phyloP scores from a whole-genome alignment of 208 protist genomes.

The Wallacemonas sp. region DNA sequence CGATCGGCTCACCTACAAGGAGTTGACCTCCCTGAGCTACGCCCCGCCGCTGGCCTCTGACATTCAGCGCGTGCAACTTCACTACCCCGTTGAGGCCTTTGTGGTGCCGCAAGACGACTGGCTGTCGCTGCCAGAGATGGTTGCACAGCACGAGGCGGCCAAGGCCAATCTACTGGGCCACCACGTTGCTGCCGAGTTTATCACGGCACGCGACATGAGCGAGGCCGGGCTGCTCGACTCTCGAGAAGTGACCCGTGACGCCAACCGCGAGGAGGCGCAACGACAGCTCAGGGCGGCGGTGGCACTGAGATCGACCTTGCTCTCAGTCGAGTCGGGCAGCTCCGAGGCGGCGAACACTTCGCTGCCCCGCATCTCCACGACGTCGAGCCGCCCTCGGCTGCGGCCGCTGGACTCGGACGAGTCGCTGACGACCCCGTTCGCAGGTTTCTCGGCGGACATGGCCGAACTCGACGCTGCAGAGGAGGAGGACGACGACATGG shows the following conservation, averaged over 20 bases:
- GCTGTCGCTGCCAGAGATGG: conserved; percentile 67
- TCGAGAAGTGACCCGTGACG: not conserved
- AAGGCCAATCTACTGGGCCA: conserved; percentile 39
- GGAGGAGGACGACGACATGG: too few relatives aligned
- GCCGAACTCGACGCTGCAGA: too few relatives aligned
- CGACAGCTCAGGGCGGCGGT: conserved; percentile 14
- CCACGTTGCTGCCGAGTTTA: conserved; percentile 21
- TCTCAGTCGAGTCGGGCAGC: not conserved
- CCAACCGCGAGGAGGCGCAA: conserved; percentile 1
- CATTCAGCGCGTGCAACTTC: conserved; percentile 56
- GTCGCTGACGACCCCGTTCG: too few relatives aligned
- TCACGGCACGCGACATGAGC: conserved; percentile 46
- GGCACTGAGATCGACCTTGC: not conserved
- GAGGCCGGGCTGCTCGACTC: conserved; percentile 34
- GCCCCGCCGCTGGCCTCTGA: conserved; percentile 66
- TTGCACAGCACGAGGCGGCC: conserved; percentile 57
- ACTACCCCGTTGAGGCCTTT: conserved; percentile 83
- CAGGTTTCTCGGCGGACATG: too few relatives aligned
- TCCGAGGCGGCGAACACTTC: not conserved
- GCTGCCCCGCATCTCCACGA: not conserved
- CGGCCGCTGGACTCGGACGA: too few relatives aligned
- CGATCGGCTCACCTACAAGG: conserved; percentile 56
- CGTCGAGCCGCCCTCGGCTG: conserved; percentile 1
- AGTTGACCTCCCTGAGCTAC: conserved; percentile 81
- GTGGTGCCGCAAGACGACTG: conserved; percentile 78